These are phyloP conservation scores for Pseudomicrostroma phylloplanum DNA, from an alignment of 1,284 basidiomycete genomes.

Conservation along the genomic window DNA sequence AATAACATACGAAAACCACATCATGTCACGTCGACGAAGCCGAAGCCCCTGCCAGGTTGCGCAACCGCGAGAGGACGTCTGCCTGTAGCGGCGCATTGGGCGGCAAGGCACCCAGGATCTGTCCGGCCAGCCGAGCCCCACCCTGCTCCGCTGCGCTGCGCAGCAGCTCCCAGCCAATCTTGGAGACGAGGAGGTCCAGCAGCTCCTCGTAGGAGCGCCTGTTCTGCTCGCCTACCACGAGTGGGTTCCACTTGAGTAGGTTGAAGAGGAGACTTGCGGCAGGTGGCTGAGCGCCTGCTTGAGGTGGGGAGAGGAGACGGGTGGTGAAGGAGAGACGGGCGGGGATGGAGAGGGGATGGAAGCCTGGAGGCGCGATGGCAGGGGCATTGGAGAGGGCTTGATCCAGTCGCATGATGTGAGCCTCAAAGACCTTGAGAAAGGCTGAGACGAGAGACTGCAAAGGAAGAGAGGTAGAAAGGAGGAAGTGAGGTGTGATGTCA, in stretches of 20 bases:
- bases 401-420: background rate
- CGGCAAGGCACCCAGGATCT: too few relatives aligned
- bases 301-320: background rate
- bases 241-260: background rate
- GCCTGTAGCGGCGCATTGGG: too few relatives aligned
- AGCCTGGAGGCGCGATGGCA: background rate
- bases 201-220: background rate
- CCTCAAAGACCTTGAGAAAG: background rate
- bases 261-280: background rate
- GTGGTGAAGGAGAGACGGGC: background rate
- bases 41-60: too few relatives aligned
- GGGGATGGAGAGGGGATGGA: constrained; percentile 5
- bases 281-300: background rate
- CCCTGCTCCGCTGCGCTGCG: too few relatives aligned
- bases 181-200: background rate
- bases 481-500: background rate
- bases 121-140: too few relatives aligned
- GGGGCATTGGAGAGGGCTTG: background rate
- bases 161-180: background rate
- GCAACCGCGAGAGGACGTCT: too few relatives aligned
- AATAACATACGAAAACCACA: too few relatives aligned
- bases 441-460: constrained; percentile 1
- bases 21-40: too few relatives aligned
- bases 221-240: background rate
- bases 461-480: background rate